A percentile compares a stretch with the other conserved stretches of the same genome.
phyloP scores from a whole-genome alignment of 129 eudicot species.

The Sambucus nigra region DNA sequence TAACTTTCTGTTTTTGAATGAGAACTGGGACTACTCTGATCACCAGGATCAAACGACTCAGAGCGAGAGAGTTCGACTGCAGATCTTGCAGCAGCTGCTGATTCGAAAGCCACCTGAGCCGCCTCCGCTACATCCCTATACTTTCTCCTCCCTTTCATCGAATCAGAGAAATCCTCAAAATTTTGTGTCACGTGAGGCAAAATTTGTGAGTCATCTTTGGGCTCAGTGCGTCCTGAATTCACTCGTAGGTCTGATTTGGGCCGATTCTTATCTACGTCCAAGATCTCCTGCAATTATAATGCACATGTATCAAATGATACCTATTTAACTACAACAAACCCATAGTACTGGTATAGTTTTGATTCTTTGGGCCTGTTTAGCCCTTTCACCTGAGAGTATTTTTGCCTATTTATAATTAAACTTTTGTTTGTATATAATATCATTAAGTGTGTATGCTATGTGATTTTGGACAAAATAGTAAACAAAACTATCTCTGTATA shows the following conservation, averaged over 20 bases:
- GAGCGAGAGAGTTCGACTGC: constrained; percentile 62
- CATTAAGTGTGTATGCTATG: no score
- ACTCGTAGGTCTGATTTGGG: not conserved
- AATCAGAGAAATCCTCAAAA: constrained; percentile 26
- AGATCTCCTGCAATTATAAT: constrained; percentile 3
- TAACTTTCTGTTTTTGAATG: not conserved
- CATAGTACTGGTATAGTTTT: no score
- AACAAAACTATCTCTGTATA: no score
- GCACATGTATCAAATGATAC: no score
- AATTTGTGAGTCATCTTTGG: not conserved
- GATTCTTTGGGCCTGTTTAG: no score
- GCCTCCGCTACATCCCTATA: constrained; percentile 78
- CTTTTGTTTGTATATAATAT: no score
- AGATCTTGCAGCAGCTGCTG: constrained; percentile 83
- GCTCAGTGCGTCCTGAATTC: not conserved
- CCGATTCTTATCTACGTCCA: no score
- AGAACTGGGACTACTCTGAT: constrained; percentile 15
- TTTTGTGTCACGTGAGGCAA: constrained; percentile 20
- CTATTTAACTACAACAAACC: constrained; percentile 1
- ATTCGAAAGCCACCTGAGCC: constrained; percentile 77
- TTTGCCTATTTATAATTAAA: no score
- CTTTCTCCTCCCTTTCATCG: constrained; percentile 30
- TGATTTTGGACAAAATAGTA: no score
- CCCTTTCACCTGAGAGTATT: no score
- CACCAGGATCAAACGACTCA: constrained; percentile 37